Percentiles rank a stretch among this genome's conserved stretches.
phyloP scores from a whole-genome alignment of 148 eudicot genomes.

The Rhododendron henanense region DNA sequence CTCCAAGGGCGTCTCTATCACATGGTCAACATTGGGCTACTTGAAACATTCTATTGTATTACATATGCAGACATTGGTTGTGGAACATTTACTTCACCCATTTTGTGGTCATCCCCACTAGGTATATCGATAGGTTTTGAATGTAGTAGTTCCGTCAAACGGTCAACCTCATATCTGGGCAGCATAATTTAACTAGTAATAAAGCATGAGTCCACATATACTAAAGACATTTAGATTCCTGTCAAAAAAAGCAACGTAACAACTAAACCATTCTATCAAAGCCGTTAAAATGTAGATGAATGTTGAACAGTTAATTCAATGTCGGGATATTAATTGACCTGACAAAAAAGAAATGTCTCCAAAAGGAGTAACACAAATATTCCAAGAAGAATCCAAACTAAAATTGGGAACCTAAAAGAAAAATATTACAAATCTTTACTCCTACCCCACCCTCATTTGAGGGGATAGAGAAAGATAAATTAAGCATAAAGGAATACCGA shows the following conservation, averaged over 20 bases:
- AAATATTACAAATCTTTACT: background rate
- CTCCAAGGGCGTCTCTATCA: conserved; percentile 22
- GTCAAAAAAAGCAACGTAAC: background rate
- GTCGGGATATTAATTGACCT: background rate
- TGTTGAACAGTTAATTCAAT: background rate
- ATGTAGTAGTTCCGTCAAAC: conserved; percentile 50
- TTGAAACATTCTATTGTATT: conserved; percentile 17
- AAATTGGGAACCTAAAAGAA: background rate
- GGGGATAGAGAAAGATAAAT: background rate
- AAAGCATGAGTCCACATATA: background rate
- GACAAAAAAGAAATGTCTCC: background rate
- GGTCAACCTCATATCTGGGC: conserved; percentile 65
- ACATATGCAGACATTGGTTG: conserved; percentile 20
- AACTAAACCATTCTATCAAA: background rate
- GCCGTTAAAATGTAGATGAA: background rate
- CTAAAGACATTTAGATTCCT: background rate
- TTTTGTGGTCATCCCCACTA: conserved; percentile 24
- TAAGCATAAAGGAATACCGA: background rate
- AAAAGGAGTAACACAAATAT: background rate
- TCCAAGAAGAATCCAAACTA: background rate
- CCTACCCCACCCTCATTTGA: background rate
- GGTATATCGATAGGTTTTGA: conserved; percentile 46
- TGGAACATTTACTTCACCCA: conserved; percentile 23
- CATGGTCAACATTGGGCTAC: conserved; percentile 18
- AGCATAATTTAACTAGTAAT: background rate